A percentile compares a stretch with the other conserved stretches of the same genome.
Evolutionary conservation across 73 alveolate genomes (phyloP).

Genomic region (Tetrahymena thermophila): DNA sequence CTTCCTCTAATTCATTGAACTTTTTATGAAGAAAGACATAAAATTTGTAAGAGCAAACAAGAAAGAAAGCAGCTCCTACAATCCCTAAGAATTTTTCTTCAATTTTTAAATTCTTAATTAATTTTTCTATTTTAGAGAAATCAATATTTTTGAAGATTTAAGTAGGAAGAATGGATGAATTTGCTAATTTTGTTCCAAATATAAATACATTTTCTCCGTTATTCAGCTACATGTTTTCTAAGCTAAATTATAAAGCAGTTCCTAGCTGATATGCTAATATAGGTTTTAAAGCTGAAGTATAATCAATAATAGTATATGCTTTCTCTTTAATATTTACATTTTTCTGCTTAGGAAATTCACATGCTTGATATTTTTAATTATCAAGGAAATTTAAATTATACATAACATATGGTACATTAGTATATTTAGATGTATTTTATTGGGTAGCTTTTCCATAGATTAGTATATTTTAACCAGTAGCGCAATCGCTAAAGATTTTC

Average conservation of each 20-base stretch:
- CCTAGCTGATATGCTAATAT: background rate
- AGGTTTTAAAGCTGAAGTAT: background rate
- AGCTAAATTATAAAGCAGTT: background rate
- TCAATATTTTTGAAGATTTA: background rate
- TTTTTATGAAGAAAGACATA: background rate
- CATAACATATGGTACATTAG: background rate
- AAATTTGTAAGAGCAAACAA: background rate
- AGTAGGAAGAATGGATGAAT: background rate
- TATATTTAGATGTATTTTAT: background rate
- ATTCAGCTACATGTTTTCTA: background rate
- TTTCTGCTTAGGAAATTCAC: background rate
- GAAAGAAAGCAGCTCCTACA: background rate
- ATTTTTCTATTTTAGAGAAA: background rate
- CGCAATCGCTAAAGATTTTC: too few relatives aligned
- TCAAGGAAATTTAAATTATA: background rate
- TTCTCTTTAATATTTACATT: background rate
- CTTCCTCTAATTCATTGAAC: background rate
- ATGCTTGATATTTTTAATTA: background rate
- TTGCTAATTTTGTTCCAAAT: background rate
- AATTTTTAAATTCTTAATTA: background rate
- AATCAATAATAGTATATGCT: background rate
- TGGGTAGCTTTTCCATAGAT: background rate
- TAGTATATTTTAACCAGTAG: too few relatives aligned
- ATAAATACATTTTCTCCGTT: background rate
- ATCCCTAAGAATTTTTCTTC: background rate